Evolutionary conservation across 768 basidiomycete species (phyloP), one percentile per base, ranked within the genome.

Genomic region (Solioccasus polychromus): DNA sequence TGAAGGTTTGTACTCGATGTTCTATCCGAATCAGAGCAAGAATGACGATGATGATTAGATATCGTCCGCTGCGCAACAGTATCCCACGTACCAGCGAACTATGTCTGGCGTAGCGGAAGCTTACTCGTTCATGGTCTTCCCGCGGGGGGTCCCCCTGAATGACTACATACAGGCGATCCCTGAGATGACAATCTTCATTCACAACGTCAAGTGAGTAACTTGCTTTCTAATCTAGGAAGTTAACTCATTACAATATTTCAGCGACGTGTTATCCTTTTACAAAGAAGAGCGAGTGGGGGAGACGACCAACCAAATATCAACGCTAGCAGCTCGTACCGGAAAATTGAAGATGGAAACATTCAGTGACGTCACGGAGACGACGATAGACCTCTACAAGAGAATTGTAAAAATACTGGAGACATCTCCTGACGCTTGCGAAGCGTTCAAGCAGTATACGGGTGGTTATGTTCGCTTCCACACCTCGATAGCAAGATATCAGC

Each of bases 381-480:
- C 32, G 32, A 18, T 52, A 0, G 44, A 52, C 1, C 50, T 55
- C 8, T 53, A 62, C 41, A 39, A 45, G 4, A 54, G 47, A 15
- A 53, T 61, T 9, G 22, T 58, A 3, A 44, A 52, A 31, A 68
- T 57, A 25, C 42, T 61, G 28, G 50, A 26, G 30, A 37, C 28
- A 20, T 51, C 42, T 32, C 30, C 19, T 2, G 43, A 15, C 11
- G 47, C 45, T n/a, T 46, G 26, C 20, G 44, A 52, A 12, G 37
- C 47, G 7, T 52, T 44, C 17, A 37, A 22, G 32, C 19, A 11
- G 5, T 58, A 37, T 30, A 25, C 31, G 6, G 43, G 47, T 24
- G 56, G 60, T 29, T 60, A 54, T 45, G 39, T 59, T 19, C 26
- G 29, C 1, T 62, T 59, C 12, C 60, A 64, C 39, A 50, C 54